A percentile compares a stretch with the other conserved stretches of the same genome.
Conservation (phyloP, 2,329 filamentous ascomycete genomes). For the Penicillium crustosum region DNA sequence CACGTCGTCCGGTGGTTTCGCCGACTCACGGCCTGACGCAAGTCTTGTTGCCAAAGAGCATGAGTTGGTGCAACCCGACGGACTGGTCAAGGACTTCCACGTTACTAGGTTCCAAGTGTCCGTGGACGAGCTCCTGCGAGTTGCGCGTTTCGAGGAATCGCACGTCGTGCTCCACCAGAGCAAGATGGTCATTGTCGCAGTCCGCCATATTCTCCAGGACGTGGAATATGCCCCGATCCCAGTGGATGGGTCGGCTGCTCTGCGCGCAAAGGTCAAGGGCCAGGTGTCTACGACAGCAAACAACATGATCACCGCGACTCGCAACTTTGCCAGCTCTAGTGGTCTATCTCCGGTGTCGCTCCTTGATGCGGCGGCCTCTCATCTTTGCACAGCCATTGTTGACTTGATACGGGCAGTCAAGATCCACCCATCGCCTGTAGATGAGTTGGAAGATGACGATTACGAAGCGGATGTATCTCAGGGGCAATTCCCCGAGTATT, state of each 20-base stretch:
- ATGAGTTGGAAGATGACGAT: conserved; percentile 75
- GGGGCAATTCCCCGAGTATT: conserved; percentile 67
- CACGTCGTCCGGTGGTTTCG: conserved; percentile 73
- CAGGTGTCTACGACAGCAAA: conserved; percentile 92
- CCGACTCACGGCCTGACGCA: conserved; percentile 45
- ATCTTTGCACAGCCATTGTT: conserved; percentile 81
- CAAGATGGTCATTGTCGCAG: conserved; percentile 78
- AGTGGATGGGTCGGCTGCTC: conserved; percentile 56
- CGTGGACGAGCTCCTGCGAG: conserved; percentile 83
- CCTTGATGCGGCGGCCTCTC: conserved; percentile 87
- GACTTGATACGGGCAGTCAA: conserved; percentile 83
- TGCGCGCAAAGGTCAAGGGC: conserved; percentile 70
- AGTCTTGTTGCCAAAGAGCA: conserved; percentile 63
- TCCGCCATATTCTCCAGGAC: conserved; percentile 81
- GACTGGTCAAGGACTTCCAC: conserved; percentile 84
- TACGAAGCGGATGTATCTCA: conserved; percentile 65
- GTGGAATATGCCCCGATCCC: conserved; percentile 61
- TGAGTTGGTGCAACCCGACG: conserved; percentile 69
- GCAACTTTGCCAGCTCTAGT: conserved; percentile 79
- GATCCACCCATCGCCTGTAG: conserved; percentile 71
- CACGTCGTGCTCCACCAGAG: conserved; percentile 77
- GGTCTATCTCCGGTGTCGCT: conserved; percentile 92
- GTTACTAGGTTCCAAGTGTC: conserved; percentile 94
- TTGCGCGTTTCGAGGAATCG: conserved; percentile 71
- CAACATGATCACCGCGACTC: conserved; percentile 89